Percentiles rank a stretch among this genome's conserved stretches.
Evolutionary conservation across 805 yeast species (phyloP).

Genomic region (Hanseniaspora osmophila): DNA sequence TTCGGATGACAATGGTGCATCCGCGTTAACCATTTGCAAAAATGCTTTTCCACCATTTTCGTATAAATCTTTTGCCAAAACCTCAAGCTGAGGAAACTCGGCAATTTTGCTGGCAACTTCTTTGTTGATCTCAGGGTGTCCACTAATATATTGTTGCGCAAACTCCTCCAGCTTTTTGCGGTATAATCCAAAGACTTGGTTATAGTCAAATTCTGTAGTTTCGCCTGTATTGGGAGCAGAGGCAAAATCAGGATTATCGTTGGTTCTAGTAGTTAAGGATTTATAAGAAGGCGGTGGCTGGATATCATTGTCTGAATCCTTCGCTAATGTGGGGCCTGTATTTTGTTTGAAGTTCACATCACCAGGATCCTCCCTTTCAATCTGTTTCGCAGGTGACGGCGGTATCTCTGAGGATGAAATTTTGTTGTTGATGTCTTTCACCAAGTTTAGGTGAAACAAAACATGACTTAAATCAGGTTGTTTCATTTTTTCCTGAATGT

Average conservation of each 20-base stretch:
- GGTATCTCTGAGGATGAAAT: neutral
- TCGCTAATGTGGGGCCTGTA: neutral
- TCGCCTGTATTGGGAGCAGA: neutral
- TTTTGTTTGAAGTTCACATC: neutral
- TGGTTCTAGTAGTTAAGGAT: neutral
- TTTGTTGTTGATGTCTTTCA: slow-evolving; percentile 13
- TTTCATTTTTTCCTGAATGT: slow-evolving; percentile 31
- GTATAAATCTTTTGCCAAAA: slow-evolving; percentile 69
- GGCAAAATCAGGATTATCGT: slow-evolving; percentile 1
- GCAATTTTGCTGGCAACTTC: slow-evolving; percentile 20
- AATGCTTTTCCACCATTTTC: slow-evolving; percentile 67
- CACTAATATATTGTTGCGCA: slow-evolving; percentile 20
- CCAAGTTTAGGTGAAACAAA: slow-evolving; percentile 21
- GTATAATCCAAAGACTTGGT: neutral
- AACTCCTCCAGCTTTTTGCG: slow-evolving; percentile 13
- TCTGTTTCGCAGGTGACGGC: neutral
- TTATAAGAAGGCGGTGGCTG: neutral
- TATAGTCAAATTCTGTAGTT: slow-evolving; percentile 1
- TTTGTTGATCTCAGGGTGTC: slow-evolving; percentile 22
- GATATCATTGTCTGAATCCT: neutral
- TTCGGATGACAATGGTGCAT: slow-evolving; percentile 17
- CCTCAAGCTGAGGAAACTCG: slow-evolving; percentile 31
- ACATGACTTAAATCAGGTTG: slow-evolving; percentile 21
- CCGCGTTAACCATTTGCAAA: slow-evolving; percentile 65
- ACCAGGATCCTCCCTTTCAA: neutral